A percentile compares a stretch with the other conserved stretches of the same genome.
Conservation (phyloP, 495 filamentous ascomycete genomes). For the Talaromyces thailandensis region DNA sequence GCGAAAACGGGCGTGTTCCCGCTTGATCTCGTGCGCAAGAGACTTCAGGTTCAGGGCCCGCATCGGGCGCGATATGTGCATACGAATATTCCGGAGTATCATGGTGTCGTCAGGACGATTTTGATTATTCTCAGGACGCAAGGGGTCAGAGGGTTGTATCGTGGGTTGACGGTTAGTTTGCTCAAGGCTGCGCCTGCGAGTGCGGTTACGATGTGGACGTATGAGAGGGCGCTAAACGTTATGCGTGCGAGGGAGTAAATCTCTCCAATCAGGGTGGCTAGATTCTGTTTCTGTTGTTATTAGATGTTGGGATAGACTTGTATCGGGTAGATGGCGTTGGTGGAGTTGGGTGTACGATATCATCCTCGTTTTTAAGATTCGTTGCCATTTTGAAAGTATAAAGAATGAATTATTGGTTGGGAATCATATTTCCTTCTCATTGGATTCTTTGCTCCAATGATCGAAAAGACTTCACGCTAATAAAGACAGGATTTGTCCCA, state of each 20-base stretch:
- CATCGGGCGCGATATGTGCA: constrained; percentile 70
- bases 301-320: background rate
- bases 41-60: constrained; percentile 92
- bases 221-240: constrained; percentile 61
- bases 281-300: background rate
- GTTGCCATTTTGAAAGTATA: background rate
- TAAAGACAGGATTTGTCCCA: background rate
- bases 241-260: constrained; percentile 38
- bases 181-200: constrained; percentile 92
- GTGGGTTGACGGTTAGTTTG: constrained; percentile 79
- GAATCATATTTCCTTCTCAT: background rate
- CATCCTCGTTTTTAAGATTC: background rate
- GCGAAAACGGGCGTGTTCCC: constrained; percentile 90
- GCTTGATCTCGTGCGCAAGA: constrained; percentile 86
- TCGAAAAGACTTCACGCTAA: background rate
- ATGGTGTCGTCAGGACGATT: constrained; percentile 56
- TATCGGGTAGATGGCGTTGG: background rate
- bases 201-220: constrained; percentile 98
- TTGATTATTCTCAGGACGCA: constrained; percentile 58
- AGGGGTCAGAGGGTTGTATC: constrained; percentile 73
- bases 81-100: constrained; percentile 80
- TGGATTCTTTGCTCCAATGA: background rate
- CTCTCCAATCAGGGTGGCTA: background rate
- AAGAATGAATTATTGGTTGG: background rate
- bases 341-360: background rate